A percentile compares a stretch with the other conserved stretches of the same genome.
Conservation (phyloP, 2,329 filamentous ascomycete genomes). For the Purpureocillium takamizusanense region DNA sequence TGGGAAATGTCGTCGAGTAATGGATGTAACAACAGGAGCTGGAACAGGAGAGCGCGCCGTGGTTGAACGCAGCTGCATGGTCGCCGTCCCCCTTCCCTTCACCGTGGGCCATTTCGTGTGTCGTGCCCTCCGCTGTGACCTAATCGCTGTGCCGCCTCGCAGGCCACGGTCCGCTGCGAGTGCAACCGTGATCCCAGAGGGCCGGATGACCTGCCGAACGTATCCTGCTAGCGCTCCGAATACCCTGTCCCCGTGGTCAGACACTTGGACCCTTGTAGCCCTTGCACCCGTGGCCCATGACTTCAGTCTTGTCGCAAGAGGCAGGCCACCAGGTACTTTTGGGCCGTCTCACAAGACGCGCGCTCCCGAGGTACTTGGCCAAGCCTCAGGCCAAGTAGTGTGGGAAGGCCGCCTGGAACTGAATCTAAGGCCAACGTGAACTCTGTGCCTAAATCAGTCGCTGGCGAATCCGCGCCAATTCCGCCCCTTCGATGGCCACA, state of each 20-base stretch:
- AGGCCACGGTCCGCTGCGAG: neutral
- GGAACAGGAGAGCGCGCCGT: no score
- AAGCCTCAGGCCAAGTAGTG: neutral
- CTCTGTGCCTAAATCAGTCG: no score
- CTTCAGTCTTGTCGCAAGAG: conserved; percentile 2
- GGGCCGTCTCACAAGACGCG: neutral
- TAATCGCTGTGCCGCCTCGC: neutral
- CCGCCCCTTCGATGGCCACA: neutral
- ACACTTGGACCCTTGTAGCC: conserved; percentile 5
- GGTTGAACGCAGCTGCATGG: no score
- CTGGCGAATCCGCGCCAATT: neutral
- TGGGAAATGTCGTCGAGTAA: no score
- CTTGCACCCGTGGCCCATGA: neutral
- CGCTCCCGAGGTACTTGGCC: neutral
- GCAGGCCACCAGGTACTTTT: conserved; percentile 6
- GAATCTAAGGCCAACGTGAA: neutral
- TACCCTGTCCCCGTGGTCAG: conserved; percentile 7
- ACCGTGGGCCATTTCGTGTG: no score
- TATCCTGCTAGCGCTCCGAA: conserved; percentile 9
- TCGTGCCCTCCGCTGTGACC: neutral
- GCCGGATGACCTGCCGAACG: conserved; percentile 11
- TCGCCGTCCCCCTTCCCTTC: no score
- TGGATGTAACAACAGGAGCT: no score
- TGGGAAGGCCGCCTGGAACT: neutral
- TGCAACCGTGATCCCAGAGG: conserved; percentile 4